Evolutionary conservation across 2,329 filamentous ascomycete genomes (phyloP).

Genomic region (Microdochium paspali): DNA sequence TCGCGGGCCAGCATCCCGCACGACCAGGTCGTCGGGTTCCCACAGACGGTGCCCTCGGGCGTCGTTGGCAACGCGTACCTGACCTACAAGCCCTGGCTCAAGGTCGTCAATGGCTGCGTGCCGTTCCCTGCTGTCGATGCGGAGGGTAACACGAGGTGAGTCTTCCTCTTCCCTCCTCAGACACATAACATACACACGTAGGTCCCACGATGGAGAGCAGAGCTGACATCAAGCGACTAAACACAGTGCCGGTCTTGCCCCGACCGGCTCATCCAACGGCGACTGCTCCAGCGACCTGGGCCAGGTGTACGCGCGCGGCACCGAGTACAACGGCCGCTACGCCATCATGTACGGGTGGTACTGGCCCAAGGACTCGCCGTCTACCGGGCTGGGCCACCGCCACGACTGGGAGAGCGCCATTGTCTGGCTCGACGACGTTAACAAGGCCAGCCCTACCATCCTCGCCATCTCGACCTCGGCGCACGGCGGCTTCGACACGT

Average conservation of each 20-base stretch:
- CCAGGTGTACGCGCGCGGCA: slow-evolving; percentile 22
- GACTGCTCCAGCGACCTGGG: slow-evolving; percentile 18
- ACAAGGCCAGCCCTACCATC: slow-evolving; percentile 14
- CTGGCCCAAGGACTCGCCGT: slow-evolving; percentile 30
- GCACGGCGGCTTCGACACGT: slow-evolving; percentile 20
- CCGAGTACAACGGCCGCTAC: slow-evolving; percentile 14
- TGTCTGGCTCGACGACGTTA: slow-evolving; percentile 20
- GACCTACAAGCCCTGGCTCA: slow-evolving; percentile 42
- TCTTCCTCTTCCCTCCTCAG: background rate
- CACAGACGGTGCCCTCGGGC: slow-evolving; percentile 37
- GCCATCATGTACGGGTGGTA: slow-evolving; percentile 26
- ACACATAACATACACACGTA: background rate
- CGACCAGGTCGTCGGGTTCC: slow-evolving; percentile 38
- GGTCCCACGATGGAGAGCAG: no score
- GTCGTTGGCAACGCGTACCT: slow-evolving; percentile 36
- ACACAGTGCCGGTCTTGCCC: slow-evolving; percentile 17
- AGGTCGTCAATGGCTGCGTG: slow-evolving; percentile 46
- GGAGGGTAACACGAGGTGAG: slow-evolving; percentile 24
- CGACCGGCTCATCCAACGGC: slow-evolving; percentile 14
- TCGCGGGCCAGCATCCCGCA: slow-evolving; percentile 15
- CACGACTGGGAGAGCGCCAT: slow-evolving; percentile 26
- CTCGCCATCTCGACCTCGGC: slow-evolving; percentile 19
- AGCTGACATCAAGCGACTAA: slow-evolving; percentile 1
- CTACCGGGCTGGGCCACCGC: slow-evolving; percentile 21
- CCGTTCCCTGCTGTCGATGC: slow-evolving; percentile 48